Percentiles rank a stretch among this genome's conserved stretches.
Evolutionary conservation across 257 asterid genomes (phyloP).

Genomic region (Leonotis leonurus): DNA sequence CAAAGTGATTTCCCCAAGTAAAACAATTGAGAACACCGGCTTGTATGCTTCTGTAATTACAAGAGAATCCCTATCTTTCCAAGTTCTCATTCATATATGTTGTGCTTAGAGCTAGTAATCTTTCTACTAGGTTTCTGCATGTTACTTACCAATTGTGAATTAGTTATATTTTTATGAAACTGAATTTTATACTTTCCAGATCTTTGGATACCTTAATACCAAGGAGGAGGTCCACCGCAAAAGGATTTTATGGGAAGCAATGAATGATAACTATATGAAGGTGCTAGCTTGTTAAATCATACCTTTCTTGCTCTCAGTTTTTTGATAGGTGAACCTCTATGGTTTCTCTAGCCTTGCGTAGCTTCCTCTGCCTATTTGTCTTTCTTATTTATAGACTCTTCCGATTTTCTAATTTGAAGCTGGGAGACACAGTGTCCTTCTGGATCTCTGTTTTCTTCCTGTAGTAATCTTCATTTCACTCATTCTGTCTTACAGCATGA

Average conservation of each 20-base stretch:
- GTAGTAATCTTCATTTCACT: neutral
- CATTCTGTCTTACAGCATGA: neutral
- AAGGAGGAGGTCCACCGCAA: slow-evolving; percentile 40
- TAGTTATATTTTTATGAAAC: neutral
- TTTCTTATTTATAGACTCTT: neutral
- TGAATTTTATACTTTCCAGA: slow-evolving; percentile 30
- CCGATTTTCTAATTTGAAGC: slow-evolving; percentile 3
- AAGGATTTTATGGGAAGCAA: slow-evolving; percentile 55
- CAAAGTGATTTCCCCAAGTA: neutral
- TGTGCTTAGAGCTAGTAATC: neutral
- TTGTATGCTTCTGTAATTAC: slow-evolving; percentile 1
- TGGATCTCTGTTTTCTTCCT: slow-evolving; percentile 3
- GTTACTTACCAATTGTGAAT: neutral
- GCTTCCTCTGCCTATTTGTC: neutral
- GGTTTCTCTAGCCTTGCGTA: neutral
- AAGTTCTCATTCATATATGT: neutral
- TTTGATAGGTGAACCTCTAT: neutral
- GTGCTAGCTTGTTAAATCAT: slow-evolving; percentile 27
- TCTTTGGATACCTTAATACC: slow-evolving; percentile 46
- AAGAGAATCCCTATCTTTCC: slow-evolving; percentile 1
- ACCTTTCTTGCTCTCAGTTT: slow-evolving; percentile 4
- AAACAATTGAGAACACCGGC: neutral
- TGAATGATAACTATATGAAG: slow-evolving; percentile 26
- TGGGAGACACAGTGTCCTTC: neutral
- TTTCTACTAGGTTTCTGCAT: neutral